Conservation (phyloP, 352 stramenopile genomes). For the Phytopythium boreale region DNA sequence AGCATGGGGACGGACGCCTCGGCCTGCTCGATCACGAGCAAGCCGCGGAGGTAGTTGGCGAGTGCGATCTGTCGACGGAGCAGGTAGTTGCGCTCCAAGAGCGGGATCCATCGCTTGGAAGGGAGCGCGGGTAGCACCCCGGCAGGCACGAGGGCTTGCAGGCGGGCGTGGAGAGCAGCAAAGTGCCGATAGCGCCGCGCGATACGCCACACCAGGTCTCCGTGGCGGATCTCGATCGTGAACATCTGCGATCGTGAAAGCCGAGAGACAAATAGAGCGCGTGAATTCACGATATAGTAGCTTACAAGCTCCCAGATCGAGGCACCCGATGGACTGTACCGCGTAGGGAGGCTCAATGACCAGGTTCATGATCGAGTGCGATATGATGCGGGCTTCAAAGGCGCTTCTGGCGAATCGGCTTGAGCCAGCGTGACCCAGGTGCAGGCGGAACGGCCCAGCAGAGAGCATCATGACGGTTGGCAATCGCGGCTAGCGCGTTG, state of each 20-base stretch:
- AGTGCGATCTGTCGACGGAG: conserved; percentile 30
- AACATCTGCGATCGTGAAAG: conserved; percentile 28
- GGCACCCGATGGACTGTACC: conserved; percentile 10
- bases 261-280: not conserved
- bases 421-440: not conserved
- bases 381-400: conserved; percentile 26
- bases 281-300: no score
- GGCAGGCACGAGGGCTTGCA: conserved; percentile 11
- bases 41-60: conserved; percentile 40
- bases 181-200: conserved; percentile 46
- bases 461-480: not conserved
- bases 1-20: conserved; percentile 41
- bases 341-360: conserved; percentile 41
- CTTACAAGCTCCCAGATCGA: no score
- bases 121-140: conserved; percentile 28
- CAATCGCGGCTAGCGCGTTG: not conserved
- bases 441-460: not conserved
- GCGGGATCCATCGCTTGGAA: conserved; percentile 33
- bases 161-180: conserved; percentile 25
- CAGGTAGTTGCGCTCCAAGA: conserved; percentile 38
- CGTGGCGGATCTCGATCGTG: conserved; percentile 33
- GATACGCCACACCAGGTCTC: conserved; percentile 41
- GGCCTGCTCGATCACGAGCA: conserved; percentile 40
- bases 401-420: no score
- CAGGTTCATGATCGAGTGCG: conserved; percentile 31